A percentile compares a stretch with the other conserved stretches of the same genome.
phyloP scores from a whole-genome alignment of 495 filamentous ascomycete genomes.

The Hyaloscypha bicolor region DNA sequence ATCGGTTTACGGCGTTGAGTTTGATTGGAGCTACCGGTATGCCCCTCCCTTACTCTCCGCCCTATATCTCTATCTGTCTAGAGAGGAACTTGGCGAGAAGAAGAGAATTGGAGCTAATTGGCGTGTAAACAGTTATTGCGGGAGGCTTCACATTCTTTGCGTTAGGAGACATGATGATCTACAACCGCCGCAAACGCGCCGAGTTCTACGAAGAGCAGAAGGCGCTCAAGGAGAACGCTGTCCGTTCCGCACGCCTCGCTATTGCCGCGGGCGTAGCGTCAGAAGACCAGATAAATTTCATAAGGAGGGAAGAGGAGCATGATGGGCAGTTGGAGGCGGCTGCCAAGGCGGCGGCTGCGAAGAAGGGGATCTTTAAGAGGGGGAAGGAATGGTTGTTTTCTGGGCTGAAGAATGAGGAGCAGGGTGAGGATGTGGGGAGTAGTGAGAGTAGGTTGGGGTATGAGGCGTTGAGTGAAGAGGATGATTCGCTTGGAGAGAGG shows the following conservation, averaged over 20 bases:
- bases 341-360: constrained; percentile 44
- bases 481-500: constrained; percentile 38
- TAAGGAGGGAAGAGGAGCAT: constrained; percentile 63
- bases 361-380: constrained; percentile 40
- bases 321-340: constrained; percentile 36
- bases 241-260: constrained; percentile 59
- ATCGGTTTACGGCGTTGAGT: constrained; percentile 72
- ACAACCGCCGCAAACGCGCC: constrained; percentile 71
- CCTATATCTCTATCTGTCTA: background rate
- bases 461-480: constrained; percentile 42
- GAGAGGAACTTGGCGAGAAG: background rate
- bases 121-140: constrained; percentile 58
- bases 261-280: constrained; percentile 64
- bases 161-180: constrained; percentile 80
- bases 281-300: constrained; percentile 51
- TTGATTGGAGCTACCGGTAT: constrained; percentile 82
- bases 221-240: constrained; percentile 52
- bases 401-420: constrained; percentile 48
- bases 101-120: constrained; percentile 24
- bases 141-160: constrained; percentile 78
- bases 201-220: constrained; percentile 69
- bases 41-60: constrained; percentile 25
- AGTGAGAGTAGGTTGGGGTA: constrained; percentile 39
- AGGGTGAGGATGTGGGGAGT: constrained; percentile 34
- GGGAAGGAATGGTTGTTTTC: constrained; percentile 42